Conservation (phyloP, 495 filamentous ascomycete genomes). For the Cladorrhinum samala region DNA sequence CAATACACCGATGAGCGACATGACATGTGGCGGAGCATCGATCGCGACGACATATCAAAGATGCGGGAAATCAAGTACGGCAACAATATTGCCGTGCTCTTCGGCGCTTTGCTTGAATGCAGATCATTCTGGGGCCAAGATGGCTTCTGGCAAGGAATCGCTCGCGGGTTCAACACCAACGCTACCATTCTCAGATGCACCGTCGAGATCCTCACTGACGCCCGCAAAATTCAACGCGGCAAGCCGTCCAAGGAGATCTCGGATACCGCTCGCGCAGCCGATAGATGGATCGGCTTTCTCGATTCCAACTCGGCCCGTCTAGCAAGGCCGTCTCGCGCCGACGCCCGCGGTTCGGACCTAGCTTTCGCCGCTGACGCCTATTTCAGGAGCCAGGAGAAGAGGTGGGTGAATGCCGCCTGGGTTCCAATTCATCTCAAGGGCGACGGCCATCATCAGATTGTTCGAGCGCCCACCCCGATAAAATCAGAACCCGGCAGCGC, state of each 20-base stretch:
- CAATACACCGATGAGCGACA: slow-evolving; percentile 9
- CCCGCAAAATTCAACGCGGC: slow-evolving; percentile 9
- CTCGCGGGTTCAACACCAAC: slow-evolving; percentile 11
- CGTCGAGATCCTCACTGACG: slow-evolving; percentile 11
- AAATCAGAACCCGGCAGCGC: not conserved
- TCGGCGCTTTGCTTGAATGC: slow-evolving; percentile 13
- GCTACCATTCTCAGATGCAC: not conserved
- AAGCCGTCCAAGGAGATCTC: slow-evolving; percentile 3
- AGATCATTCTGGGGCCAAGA: slow-evolving; percentile 5
- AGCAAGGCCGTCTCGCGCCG: not conserved
- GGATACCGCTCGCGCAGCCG: slow-evolving; percentile 17
- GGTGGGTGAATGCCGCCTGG: slow-evolving; percentile 10
- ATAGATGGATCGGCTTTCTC: slow-evolving; percentile 22
- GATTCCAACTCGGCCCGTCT: not conserved
- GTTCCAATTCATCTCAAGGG: slow-evolving; percentile 3
- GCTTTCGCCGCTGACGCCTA: slow-evolving; percentile 8
- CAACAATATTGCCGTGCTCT: slow-evolving; percentile 25
- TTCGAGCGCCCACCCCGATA: not conserved
- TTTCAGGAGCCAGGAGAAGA: slow-evolving; percentile 10
- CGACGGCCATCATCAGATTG: not conserved
- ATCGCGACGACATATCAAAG: not conserved
- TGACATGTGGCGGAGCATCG: slow-evolving; percentile 6
- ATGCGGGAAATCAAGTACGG: slow-evolving; percentile 22
- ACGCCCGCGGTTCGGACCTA: too few relatives aligned
- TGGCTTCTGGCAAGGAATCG: slow-evolving; percentile 16